A percentile compares a stretch with the other conserved stretches of the same genome.
Conservation (phyloP, 768 basidiomycete genomes). For the Albatrellus ellisii region DNA sequence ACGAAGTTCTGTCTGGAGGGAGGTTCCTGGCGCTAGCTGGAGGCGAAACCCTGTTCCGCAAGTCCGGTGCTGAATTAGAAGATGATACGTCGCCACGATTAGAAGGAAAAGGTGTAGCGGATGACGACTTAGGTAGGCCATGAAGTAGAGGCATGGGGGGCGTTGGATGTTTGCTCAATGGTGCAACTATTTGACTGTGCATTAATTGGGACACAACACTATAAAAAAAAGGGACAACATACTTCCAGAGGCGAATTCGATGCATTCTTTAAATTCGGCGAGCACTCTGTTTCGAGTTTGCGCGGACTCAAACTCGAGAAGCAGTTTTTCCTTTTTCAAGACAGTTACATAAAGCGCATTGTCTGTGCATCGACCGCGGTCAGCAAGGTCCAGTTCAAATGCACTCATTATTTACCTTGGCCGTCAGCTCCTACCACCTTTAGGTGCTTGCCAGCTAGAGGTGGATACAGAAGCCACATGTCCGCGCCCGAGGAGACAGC, state of each 20-base stretch:
- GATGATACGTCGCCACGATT: slow-evolving; percentile 3
- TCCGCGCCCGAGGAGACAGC: slow-evolving; percentile 45
- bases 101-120: neutral
- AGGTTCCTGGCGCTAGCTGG: slow-evolving; percentile 12
- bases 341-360: slow-evolving; percentile 65
- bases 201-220: neutral
- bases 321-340: slow-evolving; percentile 79
- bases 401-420: slow-evolving; percentile 32
- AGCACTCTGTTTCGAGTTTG: slow-evolving; percentile 50
- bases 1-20: slow-evolving; percentile 14
- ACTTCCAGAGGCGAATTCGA: slow-evolving; percentile 69
- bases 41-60: slow-evolving; percentile 1
- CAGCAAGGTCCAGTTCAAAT: neutral
- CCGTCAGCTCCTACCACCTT: slow-evolving; percentile 48
- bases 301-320: slow-evolving; percentile 46
- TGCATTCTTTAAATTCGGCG: slow-evolving; percentile 68
- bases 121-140: neutral
- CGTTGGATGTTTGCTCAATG: slow-evolving; percentile 46
- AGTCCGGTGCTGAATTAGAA: slow-evolving; percentile 12
- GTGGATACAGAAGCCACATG: slow-evolving; percentile 91
- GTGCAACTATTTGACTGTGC: slow-evolving; percentile 3
- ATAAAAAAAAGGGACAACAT: slow-evolving; percentile 20
- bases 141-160: slow-evolving; percentile 49
- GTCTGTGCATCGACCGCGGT: slow-evolving; percentile 28
- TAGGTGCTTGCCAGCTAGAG: slow-evolving; percentile 88